Base-by-base conservation (phyloP, 306 rosid species). In the Herpetospermum pedunculosum region DNA sequence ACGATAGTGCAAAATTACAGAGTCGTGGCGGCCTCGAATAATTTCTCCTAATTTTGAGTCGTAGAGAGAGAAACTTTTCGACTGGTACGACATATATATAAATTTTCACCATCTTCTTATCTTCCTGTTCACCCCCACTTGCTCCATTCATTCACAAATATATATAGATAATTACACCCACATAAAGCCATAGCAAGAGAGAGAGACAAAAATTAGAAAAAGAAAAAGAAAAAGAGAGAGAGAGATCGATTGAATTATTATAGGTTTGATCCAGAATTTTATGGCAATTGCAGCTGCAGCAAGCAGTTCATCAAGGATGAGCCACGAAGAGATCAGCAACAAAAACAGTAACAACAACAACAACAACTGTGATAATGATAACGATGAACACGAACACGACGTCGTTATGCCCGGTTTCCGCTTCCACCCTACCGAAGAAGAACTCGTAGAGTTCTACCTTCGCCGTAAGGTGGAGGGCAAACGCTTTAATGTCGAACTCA, bases 381-480 rank as follows among this genome's bases (percentile, higher is more conserved):
- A 29, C 16, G 98, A 91, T 52, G 73, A 88, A 48, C 97, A 95
- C 64, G 96, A 95, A 69, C 91, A 91, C 11, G 99, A 95, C 82
- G 79, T 91, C 89, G 97, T 95, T 4, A 95, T 95, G 99, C 99
- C 97, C 0, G 99, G 99, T 0, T 95, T 95, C 72, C 92, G 99
- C 3, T 94, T 95, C 86, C 99, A 95, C 76, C 99, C 99, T 0
- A 95, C 99, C 0, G 99, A 95, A 73, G 99, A 95, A 79, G 99
- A 95, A 28, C 91, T 95, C 0, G 96, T 95, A 0, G 97, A 95
- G 83, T 95, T 95, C 91, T 95, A 95, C 92, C 99, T 95, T 84
- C 99, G 99, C 96, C 99, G 99, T 91, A 95, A 95, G 96, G 97
- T 95, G 8, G 99, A 95, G 96, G 99, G 99, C 75, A 95, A 95